phyloP scores from a whole-genome alignment of 2,329 filamentous ascomycete genomes.

The Byssochlamys sp. region DNA sequence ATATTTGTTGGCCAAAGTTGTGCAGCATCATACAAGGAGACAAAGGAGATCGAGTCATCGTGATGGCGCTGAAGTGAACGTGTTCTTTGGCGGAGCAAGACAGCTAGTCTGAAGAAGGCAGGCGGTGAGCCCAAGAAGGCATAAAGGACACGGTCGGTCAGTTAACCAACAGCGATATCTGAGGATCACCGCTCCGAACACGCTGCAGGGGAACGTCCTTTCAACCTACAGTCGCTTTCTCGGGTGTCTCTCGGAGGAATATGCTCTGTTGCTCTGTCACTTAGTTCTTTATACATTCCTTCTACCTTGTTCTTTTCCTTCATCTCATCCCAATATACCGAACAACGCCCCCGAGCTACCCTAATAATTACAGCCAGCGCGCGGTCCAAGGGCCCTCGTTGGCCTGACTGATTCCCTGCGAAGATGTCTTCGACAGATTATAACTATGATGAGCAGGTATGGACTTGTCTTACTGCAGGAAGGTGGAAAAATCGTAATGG shows the following conservation, averaged over 20 bases:
- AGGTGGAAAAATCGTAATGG: not conserved
- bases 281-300: not conserved
- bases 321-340: not conserved
- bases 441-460: constrained; percentile 88
- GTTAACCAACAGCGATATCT: not conserved
- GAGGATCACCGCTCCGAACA: not conserved
- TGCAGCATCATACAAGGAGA: not conserved
- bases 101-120: constrained; percentile 6
- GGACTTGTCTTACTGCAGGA: constrained; percentile 11
- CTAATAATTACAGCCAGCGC: not conserved
- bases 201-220: not conserved
- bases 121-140: constrained; percentile 17
- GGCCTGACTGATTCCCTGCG: constrained; percentile 21
- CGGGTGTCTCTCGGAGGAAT: not conserved
- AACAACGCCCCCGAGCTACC: not conserved
- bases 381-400: constrained; percentile 1
- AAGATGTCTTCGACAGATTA: constrained; percentile 81
- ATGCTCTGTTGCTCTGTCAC: not conserved
- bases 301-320: not conserved
- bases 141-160: constrained; percentile 29
- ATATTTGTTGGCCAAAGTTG: not conserved
- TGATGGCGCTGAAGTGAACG: not conserved
- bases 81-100: not conserved
- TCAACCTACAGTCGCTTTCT: not conserved
- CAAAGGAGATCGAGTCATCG: not conserved